Evolutionary conservation across 1,284 basidiomycete genomes (phyloP), one percentile per base, ranked within the genome.

Genomic region (Ustilago bromivora): DNA sequence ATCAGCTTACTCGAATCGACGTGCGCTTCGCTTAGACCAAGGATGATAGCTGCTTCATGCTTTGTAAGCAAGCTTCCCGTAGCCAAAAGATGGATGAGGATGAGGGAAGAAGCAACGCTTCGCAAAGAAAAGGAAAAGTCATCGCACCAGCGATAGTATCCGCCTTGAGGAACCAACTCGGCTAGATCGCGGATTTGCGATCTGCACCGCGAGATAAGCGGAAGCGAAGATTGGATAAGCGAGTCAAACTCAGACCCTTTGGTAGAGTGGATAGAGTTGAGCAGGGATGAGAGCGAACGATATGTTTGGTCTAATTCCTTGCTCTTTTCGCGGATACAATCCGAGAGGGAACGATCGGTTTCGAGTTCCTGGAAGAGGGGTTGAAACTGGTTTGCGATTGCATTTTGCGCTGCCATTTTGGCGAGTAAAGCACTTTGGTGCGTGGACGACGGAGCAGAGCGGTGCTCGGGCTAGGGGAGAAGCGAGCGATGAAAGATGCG

Each of bases 341-440:
- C 79, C 7, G 71, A 58, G 0, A 79, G 66, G 7, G 41, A 36
- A 1, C 78, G 59, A 41, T 81, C 75, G 1, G 52, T 32, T 46
- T 81, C 79, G 19, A 81, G 75, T 59, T 81, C 68, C 0, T 64
- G 57, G 31, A 81, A 72, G 19, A 81, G 72, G 19, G 74, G 65
- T 34, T 59, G 59, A 51, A 81, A 75, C 32, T 79, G 60, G n/a
- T 54, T 36, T 0, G 64, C 53, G 23, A 66, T 61, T 36, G 35
- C 17, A 12, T 43, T 47, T 12, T 10, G 34, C 3, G 8, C 13
- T 23, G 54, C 17, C 57, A 59, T 47, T 17, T 34, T 41, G 23
- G 2, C 34, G 11, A 36, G 34, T n/a, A 28, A 3, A 28, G 23
- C 23, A 28, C 23, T 28, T 28, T 28, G 23, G 23, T 28, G 23